Percentiles rank a stretch among this genome's conserved stretches.
These are phyloP conservation scores for Nothomitra cinnamomea DNA, from an alignment of 2,329 filamentous ascomycete genomes.

Conservation along the genomic window DNA sequence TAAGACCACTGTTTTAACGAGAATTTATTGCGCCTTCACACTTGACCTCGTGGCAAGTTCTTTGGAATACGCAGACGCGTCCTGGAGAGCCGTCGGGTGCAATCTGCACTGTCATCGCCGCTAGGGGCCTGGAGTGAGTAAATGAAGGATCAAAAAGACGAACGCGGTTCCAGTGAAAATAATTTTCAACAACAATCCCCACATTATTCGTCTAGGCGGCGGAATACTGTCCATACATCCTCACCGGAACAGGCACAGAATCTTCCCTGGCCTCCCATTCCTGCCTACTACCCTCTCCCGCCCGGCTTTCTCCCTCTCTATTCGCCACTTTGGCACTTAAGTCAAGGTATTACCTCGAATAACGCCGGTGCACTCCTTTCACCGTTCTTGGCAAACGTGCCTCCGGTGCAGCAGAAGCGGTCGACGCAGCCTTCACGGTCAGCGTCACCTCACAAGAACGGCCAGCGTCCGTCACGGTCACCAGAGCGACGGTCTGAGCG, in stretches of 20 bases:
- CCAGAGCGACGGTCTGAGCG: background rate
- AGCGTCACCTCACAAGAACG: background rate
- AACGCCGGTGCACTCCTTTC: background rate
- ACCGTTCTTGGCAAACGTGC: background rate
- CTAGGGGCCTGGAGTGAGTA: background rate
- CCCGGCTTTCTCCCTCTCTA: slow-evolving; percentile 5
- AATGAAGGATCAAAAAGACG: slow-evolving; percentile 2
- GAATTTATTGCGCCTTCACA: background rate
- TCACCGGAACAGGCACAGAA: slow-evolving; percentile 1
- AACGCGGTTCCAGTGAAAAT: slow-evolving; percentile 1
- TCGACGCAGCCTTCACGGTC: background rate
- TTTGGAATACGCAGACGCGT: background rate
- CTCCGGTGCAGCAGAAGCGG: background rate
- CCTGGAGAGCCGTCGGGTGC: slow-evolving; percentile 1
- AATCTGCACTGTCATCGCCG: background rate
- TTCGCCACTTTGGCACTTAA: slow-evolving; percentile 4
- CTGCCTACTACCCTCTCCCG: slow-evolving; percentile 2
- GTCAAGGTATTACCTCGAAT: background rate
- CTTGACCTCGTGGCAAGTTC: background rate
- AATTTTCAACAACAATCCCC: background rate
- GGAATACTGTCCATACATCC: slow-evolving; percentile 5
- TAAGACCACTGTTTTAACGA: background rate
- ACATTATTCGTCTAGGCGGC: slow-evolving; percentile 2
- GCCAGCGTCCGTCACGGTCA: slow-evolving; percentile 2
- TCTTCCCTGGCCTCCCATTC: slow-evolving; percentile 3